Evolutionary conservation across 177 flowering plant species (phyloP).

Genomic region (Vitis hybrid): DNA sequence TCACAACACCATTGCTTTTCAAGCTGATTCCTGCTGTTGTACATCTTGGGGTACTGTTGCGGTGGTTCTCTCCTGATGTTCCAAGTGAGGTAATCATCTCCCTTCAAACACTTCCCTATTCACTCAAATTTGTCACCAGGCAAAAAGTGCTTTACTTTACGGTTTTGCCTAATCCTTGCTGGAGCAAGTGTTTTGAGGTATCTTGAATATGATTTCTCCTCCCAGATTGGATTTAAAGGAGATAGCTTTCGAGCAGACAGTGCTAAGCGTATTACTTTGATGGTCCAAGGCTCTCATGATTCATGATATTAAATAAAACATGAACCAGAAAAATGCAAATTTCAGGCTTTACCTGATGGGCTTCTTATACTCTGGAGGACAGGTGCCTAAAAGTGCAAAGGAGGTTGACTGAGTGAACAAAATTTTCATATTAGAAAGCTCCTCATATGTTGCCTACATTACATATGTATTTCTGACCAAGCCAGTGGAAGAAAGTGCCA

Average conservation of each 20-base stretch:
- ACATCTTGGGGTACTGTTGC: slow-evolving; percentile 80
- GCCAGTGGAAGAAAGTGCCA: background rate
- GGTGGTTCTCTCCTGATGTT: slow-evolving; percentile 86
- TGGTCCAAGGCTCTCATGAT: slow-evolving; percentile 85
- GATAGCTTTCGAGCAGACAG: slow-evolving; percentile 75
- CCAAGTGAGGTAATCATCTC: slow-evolving; percentile 62
- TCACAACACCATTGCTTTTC: slow-evolving; percentile 95
- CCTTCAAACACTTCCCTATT: background rate
- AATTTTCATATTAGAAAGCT: slow-evolving; percentile 16
- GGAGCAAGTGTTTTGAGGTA: slow-evolving; percentile 22
- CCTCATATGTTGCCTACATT: slow-evolving; percentile 15
- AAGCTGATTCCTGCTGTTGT: slow-evolving; percentile 94
- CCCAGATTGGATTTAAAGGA: slow-evolving; percentile 86
- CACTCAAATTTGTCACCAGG: background rate
- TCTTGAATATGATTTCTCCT: slow-evolving; percentile 42
- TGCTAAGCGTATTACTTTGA: slow-evolving; percentile 82
- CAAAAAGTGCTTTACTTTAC: slow-evolving; percentile 2
- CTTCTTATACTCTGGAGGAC: slow-evolving; percentile 54
- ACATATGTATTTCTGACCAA: slow-evolving; percentile 1
- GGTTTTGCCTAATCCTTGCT: slow-evolving; percentile 10
- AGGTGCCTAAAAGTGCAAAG: slow-evolving; percentile 58
- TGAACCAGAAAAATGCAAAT: slow-evolving; percentile 27
- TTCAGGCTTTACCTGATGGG: slow-evolving; percentile 40
- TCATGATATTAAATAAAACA: slow-evolving; percentile 54
- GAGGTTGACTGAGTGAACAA: slow-evolving; percentile 41